Evolutionary conservation across 768 basidiomycete genomes (phyloP).

Genomic region (Tylopilus sp.): DNA sequence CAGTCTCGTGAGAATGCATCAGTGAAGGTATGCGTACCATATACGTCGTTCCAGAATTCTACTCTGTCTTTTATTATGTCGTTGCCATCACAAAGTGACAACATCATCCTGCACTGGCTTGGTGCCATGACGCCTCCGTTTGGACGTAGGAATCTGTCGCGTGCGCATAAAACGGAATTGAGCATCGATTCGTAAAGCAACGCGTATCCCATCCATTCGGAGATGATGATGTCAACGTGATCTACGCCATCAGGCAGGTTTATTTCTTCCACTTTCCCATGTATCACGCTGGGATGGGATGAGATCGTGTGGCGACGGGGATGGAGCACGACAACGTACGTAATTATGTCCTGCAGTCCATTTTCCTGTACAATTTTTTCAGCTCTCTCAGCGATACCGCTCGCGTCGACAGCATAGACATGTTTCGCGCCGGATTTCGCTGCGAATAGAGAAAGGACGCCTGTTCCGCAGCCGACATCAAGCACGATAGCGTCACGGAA

Average conservation of each 20-base stretch:
- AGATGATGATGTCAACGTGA: slow-evolving; percentile 91
- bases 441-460: slow-evolving; percentile 87
- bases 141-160: slow-evolving; percentile 79
- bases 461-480: slow-evolving; percentile 96
- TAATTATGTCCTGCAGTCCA: slow-evolving; percentile 67
- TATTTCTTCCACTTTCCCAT: slow-evolving; percentile 89
- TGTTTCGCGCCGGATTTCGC: slow-evolving; percentile 86
- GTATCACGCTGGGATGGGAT: slow-evolving; percentile 56
- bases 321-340: slow-evolving; percentile 32
- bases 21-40: slow-evolving; percentile 50
- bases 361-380: slow-evolving; percentile 76
- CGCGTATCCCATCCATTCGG: slow-evolving; percentile 97
- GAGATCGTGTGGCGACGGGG: background rate
- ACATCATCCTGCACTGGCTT: slow-evolving; percentile 80
- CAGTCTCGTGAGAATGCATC: no score
- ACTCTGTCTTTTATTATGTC: slow-evolving; percentile 80
- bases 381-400: slow-evolving; percentile 75
- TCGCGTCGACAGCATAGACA: slow-evolving; percentile 91
- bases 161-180: slow-evolving; percentile 86
- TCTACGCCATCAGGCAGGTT: slow-evolving; percentile 63
- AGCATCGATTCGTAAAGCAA: slow-evolving; percentile 96
- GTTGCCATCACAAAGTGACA: slow-evolving; percentile 76
- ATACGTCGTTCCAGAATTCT: slow-evolving; percentile 87
- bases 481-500: slow-evolving; percentile 87
- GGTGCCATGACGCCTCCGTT: slow-evolving; percentile 82